Evolutionary conservation across 2,329 filamentous ascomycete species (phyloP), one percentile per base, ranked within the genome.

Genomic region (Pseudogymnoascus sp.): DNA sequence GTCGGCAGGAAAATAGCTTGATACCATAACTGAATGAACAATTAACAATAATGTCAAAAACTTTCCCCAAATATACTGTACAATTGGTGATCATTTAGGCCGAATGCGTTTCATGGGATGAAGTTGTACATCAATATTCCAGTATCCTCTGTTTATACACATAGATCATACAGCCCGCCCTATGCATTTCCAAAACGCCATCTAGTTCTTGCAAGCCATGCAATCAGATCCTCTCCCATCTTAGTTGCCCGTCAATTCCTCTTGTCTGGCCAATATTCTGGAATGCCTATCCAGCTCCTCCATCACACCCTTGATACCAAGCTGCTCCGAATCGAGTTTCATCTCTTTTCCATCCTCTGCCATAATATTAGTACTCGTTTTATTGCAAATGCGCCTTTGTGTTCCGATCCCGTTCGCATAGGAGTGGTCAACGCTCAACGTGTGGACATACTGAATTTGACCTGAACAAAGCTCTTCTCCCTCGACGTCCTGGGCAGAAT

Each of bases 241-340:
- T 42, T 62, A 71, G 59, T 71, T 72, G 21, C 85, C 83, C 39
- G 77, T 77, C 73, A 97, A 78, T 73, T 96, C 93, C 70, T 92
- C 90, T 76, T 91, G 86, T 74, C 96, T 88, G 71, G 91, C 86
- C 72, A 97, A 77, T 69, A 82, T 80, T 69, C 95, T 84, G 61
- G 92, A 96, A 78, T 97, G 91, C 71, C 95, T 83, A 75, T 97
- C 90, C 51, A 96, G 86, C 76, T 97, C 92, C 75, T 92, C 90
- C 64, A 93, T 82, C 18, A 97, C 84, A 71, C 92, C 89, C 74
- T 90, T 90, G 73, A 97, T 93, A 69, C 87, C 89, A 77, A 93
- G 81, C 75, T 88, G 89, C 69, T 90, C 86, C 68, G 91, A 83
- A 73, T 96, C 87, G 40, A 97, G 83, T 36, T 86, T 85, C 79